Percentiles rank a stretch among this genome's conserved stretches.
Evolutionary conservation across 2,329 filamentous ascomycete species (phyloP).

Genomic region (Pseudopyricularia javanii): DNA sequence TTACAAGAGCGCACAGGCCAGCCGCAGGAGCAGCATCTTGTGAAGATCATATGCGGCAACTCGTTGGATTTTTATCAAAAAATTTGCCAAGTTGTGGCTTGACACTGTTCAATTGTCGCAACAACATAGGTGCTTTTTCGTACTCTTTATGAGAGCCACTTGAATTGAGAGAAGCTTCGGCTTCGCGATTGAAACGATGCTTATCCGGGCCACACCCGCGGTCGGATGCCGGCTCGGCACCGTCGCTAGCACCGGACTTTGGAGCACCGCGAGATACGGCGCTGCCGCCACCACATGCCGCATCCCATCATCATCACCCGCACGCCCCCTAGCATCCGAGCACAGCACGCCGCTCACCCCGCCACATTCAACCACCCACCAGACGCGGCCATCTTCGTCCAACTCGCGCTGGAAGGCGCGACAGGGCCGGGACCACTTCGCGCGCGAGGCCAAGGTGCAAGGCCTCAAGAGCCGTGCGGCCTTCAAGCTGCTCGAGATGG

Average conservation of each 20-base stretch:
- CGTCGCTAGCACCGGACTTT: background rate
- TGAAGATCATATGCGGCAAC: too few species aligned
- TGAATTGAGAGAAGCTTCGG: background rate
- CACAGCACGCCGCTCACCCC: background rate
- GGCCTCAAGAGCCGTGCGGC: conserved; percentile 83
- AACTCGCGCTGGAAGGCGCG: conserved; percentile 69
- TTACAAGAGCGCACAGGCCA: background rate
- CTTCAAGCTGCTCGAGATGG: conserved; percentile 83
- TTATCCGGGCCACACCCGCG: background rate
- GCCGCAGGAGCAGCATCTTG: too few species aligned
- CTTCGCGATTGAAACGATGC: background rate
- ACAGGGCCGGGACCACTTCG: conserved; percentile 61
- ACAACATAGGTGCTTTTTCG: background rate
- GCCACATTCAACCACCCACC: background rate
- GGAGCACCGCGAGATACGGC: background rate
- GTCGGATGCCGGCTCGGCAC: background rate
- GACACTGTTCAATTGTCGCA: background rate
- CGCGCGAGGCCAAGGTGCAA: conserved; percentile 63
- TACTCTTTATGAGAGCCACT: background rate
- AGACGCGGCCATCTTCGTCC: conserved; percentile 35
- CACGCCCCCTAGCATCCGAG: background rate
- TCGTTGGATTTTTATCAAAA: too few species aligned
- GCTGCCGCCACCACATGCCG: background rate
- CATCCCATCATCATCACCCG: background rate
- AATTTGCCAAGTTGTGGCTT: too few species aligned